These are phyloP conservation scores for Thelephora terrestris DNA, from an alignment of 1,284 basidiomycete genomes.

Conservation along the genomic window DNA sequence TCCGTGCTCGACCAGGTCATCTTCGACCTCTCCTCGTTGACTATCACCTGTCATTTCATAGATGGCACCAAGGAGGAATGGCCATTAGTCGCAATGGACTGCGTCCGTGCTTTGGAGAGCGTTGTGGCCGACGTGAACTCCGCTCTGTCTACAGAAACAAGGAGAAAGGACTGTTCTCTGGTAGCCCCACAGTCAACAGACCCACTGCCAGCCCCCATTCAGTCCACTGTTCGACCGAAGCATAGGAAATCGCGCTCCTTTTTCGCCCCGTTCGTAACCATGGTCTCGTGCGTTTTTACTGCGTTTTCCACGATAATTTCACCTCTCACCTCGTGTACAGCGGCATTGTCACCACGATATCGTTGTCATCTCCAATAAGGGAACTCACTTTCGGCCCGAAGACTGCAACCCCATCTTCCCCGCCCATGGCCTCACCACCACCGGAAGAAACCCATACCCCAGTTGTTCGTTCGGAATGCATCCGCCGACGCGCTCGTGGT, in stretches of 20 bases:
- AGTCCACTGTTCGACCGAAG: conserved; percentile 16
- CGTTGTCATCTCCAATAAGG: conserved; percentile 9
- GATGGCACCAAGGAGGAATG: conserved; percentile 44
- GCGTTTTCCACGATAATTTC: conserved; percentile 4
- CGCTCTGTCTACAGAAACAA: conserved; percentile 14
- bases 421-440: conserved; percentile 11
- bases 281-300: conserved; percentile 44
- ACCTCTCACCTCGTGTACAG: conserved; percentile 5
- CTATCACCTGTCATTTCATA: conserved; percentile 42
- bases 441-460: background rate
- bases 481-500: conserved; percentile 64
- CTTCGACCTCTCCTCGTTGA: conserved; percentile 41
- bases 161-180: conserved; percentile 19
- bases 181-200: too few species aligned
- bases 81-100: conserved; percentile 29
- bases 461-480: conserved; percentile 3
- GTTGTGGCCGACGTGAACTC: conserved; percentile 47
- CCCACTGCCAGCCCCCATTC: conserved; percentile 8
- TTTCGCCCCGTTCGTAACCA: conserved; percentile 35
- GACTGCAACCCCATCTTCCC: conserved; percentile 18
- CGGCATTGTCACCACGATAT: conserved; percentile 6
- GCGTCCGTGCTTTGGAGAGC: conserved; percentile 33
- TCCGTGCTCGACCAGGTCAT: conserved; percentile 46
- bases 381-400: conserved; percentile 10
- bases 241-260: conserved; percentile 56